Base-by-base conservation (phyloP, 2,329 filamentous ascomycete species). In the Pyrenochaeta sp. region DNA sequence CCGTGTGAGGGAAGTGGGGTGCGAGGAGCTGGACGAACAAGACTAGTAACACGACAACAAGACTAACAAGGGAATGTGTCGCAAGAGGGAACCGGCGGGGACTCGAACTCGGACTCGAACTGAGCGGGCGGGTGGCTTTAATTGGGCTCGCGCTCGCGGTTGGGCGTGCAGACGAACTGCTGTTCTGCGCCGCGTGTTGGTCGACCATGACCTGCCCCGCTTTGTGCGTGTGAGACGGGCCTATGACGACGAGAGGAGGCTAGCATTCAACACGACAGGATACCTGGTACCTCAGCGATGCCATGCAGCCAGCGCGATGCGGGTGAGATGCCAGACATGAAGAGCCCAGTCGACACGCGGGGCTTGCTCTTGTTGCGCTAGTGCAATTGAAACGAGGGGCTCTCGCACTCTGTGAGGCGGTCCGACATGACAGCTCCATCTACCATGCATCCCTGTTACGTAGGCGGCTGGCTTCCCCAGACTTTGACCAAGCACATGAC, bases 1-100 rank as follows among this genome's bases (percentile, higher is more conserved):
- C 37, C 37, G 61, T 51, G 64, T 60, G 54, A 50, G 62, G 59
- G 43, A 71, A 62, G 53, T 63, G 67, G 55, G 69, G 69, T 58
- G 63, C 60, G 48, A 71, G 57, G 47, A 72, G 55, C 50, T 65
- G 68, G 48, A 63, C 49, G 45, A 53, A 55, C 31, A 72, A 61
- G 43, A 64, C 66, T 51, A 72, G 57, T 35, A 70, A 29, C 15
- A 72, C 51, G 34, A 70, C 53, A 40, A 65, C 57, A 35, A 65
- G 44, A 46, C 61, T 59, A 51, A 65, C 48, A 35, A 47, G 47
- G 31, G 51, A 48, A 51, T 61, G 58, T 56, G 60, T 49, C 43
- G 52, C 51, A 35, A 55, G 42, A 39, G 47, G 51, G 24, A 54
- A 43, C 19, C 42, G 28, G 46, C 43, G 19, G 45, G 47, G 42